Evolutionary conservation across 2,329 filamentous ascomycete species (phyloP), one percentile per base, ranked within the genome.

Genomic region (Cercospora zeae-maydis): DNA sequence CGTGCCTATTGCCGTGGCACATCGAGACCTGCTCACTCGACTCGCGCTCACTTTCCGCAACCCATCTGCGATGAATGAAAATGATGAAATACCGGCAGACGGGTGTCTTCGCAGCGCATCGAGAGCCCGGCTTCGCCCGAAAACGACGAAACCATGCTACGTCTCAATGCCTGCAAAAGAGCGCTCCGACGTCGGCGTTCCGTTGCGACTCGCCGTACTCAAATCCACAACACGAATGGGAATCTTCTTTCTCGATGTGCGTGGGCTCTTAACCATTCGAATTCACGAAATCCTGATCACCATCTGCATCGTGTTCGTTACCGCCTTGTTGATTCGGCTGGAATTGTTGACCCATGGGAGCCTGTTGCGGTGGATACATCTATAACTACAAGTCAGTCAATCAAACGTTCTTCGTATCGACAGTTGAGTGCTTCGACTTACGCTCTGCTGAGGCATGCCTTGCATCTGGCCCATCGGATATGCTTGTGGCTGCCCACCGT

Each of bases 241-340:
- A n/a, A 14, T 13, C 24, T 16, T 33, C 24, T 7, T 16, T 33
- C 54, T 53, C 8, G 16, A 13, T 11, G 21, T 19, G 21, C 42
- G 21, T 49, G 7, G 24, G 56, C 19, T 24, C 51, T 65, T 70
- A 70, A 54, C 68, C 68, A 62, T 66, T 66, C 39, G 57, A 58
- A 36, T 58, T 62, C n/a, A 64, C 63, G 36, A 79, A 78, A 67
- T 80, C 78, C 58, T 78, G 69, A 68, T 80, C 78, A 47, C 78
- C 78, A 59, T 80, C 78, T 34, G 78, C 78, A 73, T 80, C 78
- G 59, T 77, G 78, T 63, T 75, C 74, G 30, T 70, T 72, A 51
- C 76, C 77, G 62, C 76, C 75, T 74, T 60, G 74, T 67, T 52
- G 75, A 57, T 63, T 64, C 24, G 63, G 73, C 62, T 72, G 73